Evolutionary conservation across 331 rosid species (phyloP), one percentile per base, ranked within the genome.

Genomic region (Malus hybrid): DNA sequence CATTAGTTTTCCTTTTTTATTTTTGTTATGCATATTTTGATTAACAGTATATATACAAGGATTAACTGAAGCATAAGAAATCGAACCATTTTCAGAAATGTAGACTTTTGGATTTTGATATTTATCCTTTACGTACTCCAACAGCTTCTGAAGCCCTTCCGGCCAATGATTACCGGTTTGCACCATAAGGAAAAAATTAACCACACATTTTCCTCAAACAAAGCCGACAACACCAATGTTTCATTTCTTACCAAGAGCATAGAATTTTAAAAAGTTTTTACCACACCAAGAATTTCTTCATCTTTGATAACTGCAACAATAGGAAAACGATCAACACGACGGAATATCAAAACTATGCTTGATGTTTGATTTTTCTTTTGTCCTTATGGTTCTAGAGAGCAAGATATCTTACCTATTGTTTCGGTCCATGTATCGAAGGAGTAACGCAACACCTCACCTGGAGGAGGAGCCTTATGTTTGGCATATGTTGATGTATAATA

Each of bases 401-500:
- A 42, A 42, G 46, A 42, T 42, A 10, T 10, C 46, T 42, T 42
- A 10, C 46, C 13, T 42, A 42, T 42, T 42, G 46, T 42, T 42
- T 42, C 46, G 1, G 46, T 3, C 46, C 46, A 42, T 42, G 0
- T 0, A 42, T 42, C 46, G 13, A 42, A 42, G 46, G 46, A 42
- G 3, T 42, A 42, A 42, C 46, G 46, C 13, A 42, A 10, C 46
- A 0, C 46, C 46, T 42, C 46, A 42, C 46, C 46, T 42, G 46
- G 66, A 5, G 22, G 66, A 12, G 72, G 69, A 33, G 59, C 0
- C 59, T 56, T 77, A 18, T 34, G 59, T 52, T 60, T 56, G 11
- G 42, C 76, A 22, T 76, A 83, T 18, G 39, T 36, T 62, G 87
- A 46, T 6, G 71, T 33, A n/a, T 83, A 80, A 52, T 80, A 83